Percentiles rank a stretch among this genome's conserved stretches.
Evolutionary conservation across 2,329 filamentous ascomycete species (phyloP).

Genomic region (Biscogniauxia mediterranea): DNA sequence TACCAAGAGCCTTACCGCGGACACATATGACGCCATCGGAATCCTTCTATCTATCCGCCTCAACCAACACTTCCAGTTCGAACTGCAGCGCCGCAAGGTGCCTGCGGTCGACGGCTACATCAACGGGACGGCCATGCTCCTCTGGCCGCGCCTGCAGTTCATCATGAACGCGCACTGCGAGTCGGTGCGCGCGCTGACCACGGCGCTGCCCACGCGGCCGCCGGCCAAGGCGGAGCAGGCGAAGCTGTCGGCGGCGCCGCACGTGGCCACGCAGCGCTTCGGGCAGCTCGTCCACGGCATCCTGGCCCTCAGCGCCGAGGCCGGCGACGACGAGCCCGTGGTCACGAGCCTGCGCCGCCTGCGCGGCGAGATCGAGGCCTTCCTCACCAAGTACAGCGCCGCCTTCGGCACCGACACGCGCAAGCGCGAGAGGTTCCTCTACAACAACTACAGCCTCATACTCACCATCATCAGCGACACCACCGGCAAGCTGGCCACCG

Average conservation of each 20-base stretch:
- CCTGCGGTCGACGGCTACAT: conserved; percentile 88
- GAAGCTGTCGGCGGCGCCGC: conserved; percentile 75
- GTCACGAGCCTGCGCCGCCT: conserved; percentile 75
- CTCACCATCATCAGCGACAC: conserved; percentile 84
- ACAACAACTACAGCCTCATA: conserved; percentile 95
- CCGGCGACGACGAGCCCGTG: conserved; percentile 91
- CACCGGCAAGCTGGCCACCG: conserved; percentile 68
- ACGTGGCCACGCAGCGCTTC: conserved; percentile 91
- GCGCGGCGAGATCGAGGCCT: conserved; percentile 77
- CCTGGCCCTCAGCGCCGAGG: conserved; percentile 78
- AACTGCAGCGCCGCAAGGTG: conserved; percentile 86
- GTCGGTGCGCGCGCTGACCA: conserved; percentile 67
- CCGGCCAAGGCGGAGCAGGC: conserved; percentile 51
- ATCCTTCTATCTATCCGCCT: conserved; percentile 87
- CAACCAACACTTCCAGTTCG: conserved; percentile 92
- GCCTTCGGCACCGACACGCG: conserved; percentile 69
- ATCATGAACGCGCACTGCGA: conserved; percentile 94
- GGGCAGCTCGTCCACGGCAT: conserved; percentile 88
- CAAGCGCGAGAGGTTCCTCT: conserved; percentile 83
- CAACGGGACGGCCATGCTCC: conserved; percentile 90
- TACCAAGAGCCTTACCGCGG: conserved; percentile 72
- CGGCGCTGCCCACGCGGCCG: conserved; percentile 46
- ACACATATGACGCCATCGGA: conserved; percentile 80
- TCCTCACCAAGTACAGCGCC: conserved; percentile 75
- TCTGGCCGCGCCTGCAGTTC: conserved; percentile 93